Evolutionary conservation across 2,329 filamentous ascomycete species (phyloP).

Genomic region (Colletotrichum lupini): DNA sequence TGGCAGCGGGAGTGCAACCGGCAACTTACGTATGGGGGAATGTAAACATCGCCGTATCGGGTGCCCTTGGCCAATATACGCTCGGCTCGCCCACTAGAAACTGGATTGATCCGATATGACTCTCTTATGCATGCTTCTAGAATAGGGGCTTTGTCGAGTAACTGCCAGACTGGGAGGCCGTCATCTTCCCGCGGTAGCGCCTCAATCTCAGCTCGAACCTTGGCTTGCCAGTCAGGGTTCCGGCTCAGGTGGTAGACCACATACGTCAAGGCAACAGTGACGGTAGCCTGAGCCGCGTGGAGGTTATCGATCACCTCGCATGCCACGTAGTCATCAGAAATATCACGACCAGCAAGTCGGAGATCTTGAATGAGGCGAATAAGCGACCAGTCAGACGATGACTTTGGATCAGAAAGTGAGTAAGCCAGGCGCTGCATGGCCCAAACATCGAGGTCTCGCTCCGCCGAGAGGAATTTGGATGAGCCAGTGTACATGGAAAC

Average conservation of each 20-base stretch:
- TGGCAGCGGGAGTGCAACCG: not conserved
- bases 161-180: not conserved
- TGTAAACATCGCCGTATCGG: not conserved
- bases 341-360: not conserved
- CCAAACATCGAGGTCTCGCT: not conserved
- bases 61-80: not conserved
- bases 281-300: not conserved
- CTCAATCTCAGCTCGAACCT: not conserved
- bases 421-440: not conserved
- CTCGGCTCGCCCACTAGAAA: not conserved
- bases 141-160: not conserved
- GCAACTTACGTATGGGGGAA: not conserved
- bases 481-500: not conserved
- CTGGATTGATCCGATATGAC: conserved; percentile 1
- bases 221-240: not conserved
- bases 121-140: not conserved
- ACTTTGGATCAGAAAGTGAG: not conserved
- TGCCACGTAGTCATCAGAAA: not conserved
- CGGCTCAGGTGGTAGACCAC: not conserved
- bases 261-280: not conserved
- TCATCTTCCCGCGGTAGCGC: not conserved
- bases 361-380: not conserved
- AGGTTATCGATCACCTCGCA: not conserved
- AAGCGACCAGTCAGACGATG: not conserved
- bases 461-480: not conserved